Percentiles rank a stretch among this genome's conserved stretches.
Evolutionary conservation across 352 stramenopile species (phyloP).

Genomic region (Pythium rishiriense): DNA sequence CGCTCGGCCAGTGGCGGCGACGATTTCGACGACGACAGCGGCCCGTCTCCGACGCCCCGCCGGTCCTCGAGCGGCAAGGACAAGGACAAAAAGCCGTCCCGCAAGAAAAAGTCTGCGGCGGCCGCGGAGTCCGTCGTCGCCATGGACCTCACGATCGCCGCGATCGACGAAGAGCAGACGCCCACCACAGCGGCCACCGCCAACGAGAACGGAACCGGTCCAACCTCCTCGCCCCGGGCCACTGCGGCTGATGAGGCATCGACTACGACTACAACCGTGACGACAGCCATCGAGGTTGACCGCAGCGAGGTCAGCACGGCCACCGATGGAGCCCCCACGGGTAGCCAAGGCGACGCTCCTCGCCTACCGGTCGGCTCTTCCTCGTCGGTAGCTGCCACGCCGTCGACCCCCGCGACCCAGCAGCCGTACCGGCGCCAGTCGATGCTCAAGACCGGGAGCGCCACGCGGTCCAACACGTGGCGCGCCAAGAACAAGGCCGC

Average conservation of each 20-base stretch:
- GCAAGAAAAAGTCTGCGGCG: conserved; percentile 19
- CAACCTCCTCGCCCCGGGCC: not conserved
- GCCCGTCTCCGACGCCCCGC: not conserved
- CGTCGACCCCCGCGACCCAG: not conserved
- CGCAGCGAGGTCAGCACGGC: not conserved
- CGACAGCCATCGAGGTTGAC: no score
- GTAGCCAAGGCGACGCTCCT: no score
- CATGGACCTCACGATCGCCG: conserved; percentile 21
- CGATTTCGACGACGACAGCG: not conserved
- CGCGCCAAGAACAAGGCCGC: conserved; percentile 18
- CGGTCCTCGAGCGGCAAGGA: not conserved
- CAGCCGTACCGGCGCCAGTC: conserved; percentile 22
- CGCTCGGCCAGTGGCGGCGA: not conserved
- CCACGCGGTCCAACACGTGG: conserved; percentile 16
- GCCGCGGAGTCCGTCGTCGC: not conserved
- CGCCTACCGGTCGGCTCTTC: no score
- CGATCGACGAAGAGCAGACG: conserved; percentile 17
- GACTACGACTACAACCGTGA: no score
- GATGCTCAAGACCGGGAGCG: conserved; percentile 19
- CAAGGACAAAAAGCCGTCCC: conserved; percentile 16
- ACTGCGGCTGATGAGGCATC: not conserved
- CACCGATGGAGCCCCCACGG: not conserved
- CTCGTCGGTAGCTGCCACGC: not conserved
- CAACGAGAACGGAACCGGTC: not conserved
- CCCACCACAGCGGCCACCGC: not conserved